Conservation (phyloP, 495 filamentous ascomycete genomes). For the Aspergillus asperescens region DNA sequence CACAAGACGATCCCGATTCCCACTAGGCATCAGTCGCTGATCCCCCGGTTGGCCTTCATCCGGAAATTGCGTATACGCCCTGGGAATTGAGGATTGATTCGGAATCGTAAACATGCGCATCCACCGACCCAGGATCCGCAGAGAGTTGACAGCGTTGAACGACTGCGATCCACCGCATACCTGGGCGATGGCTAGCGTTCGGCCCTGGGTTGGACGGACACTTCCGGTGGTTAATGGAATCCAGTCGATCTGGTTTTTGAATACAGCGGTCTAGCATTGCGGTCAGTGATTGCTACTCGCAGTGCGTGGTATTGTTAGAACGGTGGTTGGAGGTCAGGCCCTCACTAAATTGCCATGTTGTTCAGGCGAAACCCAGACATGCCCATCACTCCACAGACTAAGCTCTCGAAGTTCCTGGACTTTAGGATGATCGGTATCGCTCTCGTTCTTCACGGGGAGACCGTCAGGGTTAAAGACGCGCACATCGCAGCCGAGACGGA, state of each 20-base stretch:
- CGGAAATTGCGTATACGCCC: constrained; percentile 60
- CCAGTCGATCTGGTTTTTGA: constrained; percentile 77
- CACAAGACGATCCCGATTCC: constrained; percentile 61
- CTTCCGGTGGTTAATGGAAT: constrained; percentile 59
- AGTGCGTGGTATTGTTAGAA: no score
- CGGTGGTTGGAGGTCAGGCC: background rate
- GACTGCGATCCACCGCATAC: constrained; percentile 65
- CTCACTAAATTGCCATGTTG: constrained; percentile 65
- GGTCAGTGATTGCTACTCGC: no score
- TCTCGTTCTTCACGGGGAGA: constrained; percentile 60
- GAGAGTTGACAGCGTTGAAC: constrained; percentile 69
- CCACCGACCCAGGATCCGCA: constrained; percentile 66
- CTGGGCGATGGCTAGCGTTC: constrained; percentile 60
- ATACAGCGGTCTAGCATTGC: constrained; percentile 53
- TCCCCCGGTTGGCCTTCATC: constrained; percentile 49
- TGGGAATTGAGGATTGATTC: constrained; percentile 63
- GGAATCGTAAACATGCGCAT: constrained; percentile 75
- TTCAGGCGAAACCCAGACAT: constrained; percentile 65
- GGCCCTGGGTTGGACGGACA: constrained; percentile 64
- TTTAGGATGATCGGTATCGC: constrained; percentile 52
- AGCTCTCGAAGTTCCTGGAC: constrained; percentile 62
- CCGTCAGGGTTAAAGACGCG: constrained; percentile 57
- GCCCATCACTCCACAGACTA: constrained; percentile 63
- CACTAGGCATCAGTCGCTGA: constrained; percentile 52
- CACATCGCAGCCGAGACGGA: constrained; percentile 63